Base-by-base conservation (phyloP, 1,284 basidiomycete species). In the Agaricales sp. region DNA sequence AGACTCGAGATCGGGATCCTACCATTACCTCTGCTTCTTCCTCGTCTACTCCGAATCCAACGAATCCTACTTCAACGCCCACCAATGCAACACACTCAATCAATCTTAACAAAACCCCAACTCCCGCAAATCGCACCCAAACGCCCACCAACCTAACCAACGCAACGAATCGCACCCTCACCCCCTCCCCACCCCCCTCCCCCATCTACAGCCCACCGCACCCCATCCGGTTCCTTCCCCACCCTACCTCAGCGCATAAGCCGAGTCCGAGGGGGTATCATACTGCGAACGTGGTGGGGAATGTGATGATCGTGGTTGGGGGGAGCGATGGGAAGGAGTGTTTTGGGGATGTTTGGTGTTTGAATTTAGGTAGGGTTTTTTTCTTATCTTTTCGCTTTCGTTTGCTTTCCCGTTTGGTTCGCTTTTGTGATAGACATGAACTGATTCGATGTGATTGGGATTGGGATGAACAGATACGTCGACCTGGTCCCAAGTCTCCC, bases 281-380 rank as follows among this genome's bases (percentile, higher is more conserved):
- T 65, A 91, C 91, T 0, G 85, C 90, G 26, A 94, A 91, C 60
- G 68, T 95, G 18, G 78, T 94, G 2, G 85, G 86, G 26, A 84
- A 87, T 57, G 78, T 89, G 51, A 88, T 92, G 82, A 75, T 92
- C 46, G 70, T 92, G 38, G 69, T 91, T 18, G 89, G 89, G 13
- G 89, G 89, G 2, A 87, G 85, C 56, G 86, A 89, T 57, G 86
- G 85, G 3, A 74, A 75, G 49, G 82, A 87, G 53, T 87, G 77
- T 51, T 94, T 92, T 62, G 82, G 82, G 19, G 90, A 95, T 62
- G 78, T 95, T 1, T 93, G 91, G 80, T 84, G 85, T 54, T 67
- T 96, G 52, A 80, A 92, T 61, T 71, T 96, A 20, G 80, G 90
- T 92, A 62, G 55, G 82, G n/a, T n/a, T 8, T 35, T 12, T 4